phyloP scores from a whole-genome alignment of 164 flowering plant species.

The Piper betle region DNA sequence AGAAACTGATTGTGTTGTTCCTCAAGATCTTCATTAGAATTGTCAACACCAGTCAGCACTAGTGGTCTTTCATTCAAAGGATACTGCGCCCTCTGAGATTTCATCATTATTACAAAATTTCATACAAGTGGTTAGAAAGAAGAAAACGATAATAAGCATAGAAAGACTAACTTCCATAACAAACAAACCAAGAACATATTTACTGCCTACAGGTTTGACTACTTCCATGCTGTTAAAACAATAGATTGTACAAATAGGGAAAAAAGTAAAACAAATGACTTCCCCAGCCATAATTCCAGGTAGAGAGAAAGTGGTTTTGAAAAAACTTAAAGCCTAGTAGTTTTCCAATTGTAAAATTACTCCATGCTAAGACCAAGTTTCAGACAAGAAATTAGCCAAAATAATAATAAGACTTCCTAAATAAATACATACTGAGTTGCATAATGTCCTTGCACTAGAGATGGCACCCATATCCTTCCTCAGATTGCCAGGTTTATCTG shows the following conservation, averaged over 20 bases:
- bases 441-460: constrained; percentile 16
- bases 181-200: neutral
- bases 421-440: constrained; percentile 26
- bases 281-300: too few species aligned
- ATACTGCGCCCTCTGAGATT: constrained; percentile 28
- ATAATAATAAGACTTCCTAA: neutral
- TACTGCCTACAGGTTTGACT: neutral
- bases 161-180: neutral
- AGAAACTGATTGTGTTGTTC: constrained; percentile 67
- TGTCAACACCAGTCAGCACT: constrained; percentile 46
- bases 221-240: neutral
- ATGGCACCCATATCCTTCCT: constrained; percentile 17
- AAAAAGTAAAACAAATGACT: too few species aligned
- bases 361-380: neutral
- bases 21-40: constrained; percentile 47
- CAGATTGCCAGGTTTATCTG: constrained; percentile 27
- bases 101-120: constrained; percentile 7
- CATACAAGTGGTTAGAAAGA: neutral
- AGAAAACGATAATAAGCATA: neutral
- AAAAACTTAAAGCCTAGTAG: too few species aligned
- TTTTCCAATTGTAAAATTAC: too few species aligned
- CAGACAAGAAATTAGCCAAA: neutral
- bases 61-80: constrained; percentile 37
- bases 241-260: too few species aligned
- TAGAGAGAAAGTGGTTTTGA: too few species aligned